Base-by-base conservation (phyloP, 345 rosid genomes). In the Alliaria petiolata region DNA sequence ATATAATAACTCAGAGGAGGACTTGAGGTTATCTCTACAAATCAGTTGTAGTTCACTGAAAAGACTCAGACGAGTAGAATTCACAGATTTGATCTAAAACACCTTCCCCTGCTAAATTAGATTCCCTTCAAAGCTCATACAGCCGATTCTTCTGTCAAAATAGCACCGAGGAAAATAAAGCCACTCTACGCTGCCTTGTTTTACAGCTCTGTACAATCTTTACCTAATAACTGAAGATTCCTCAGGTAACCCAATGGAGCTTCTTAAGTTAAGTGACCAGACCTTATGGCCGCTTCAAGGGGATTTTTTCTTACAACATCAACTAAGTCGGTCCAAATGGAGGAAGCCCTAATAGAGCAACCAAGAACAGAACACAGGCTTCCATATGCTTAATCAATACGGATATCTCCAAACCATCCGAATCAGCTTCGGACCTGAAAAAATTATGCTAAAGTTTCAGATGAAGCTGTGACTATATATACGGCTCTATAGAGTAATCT, bases 281-380 rank as follows among this genome's bases (percentile, higher is more conserved):
- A 63, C n/a, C 19, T 64, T 30, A 47, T 6, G 4, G 54, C 63
- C 26, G 62, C 58, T 44, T 67, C 36, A 13, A 63, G 3, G 12
- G 40, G 39, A 74, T 42, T 36, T 11, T 17, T 19, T 4, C 33
- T 11, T 20, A 72, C 22, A 65, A 55, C 17, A 54, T 10, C 6
- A 35, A 28, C 45, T 76, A 76, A 65, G 76, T 70, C 9, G 75
- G 79, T 26, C 61, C 66, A 64, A 70, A 76, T 0, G 62, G 76
- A 76, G 80, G 79, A 69, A 47, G 65, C 79, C 71, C 75, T 62
- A 36, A 20, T 3, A 76, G 79, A 62, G 65, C 70, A 76, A 76
- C 44, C 17, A 26, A 68, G 59, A 75, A 45, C 50, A 75, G 6
- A 42, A 31, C 52, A 56, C n/a, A 49, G 5, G 42, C 62, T 70